A percentile compares a stretch with the other conserved stretches of the same genome.
Evolutionary conservation across 208 protist genomes (phyloP).

Genomic region (Jaenimonas drosophilae): DNA sequence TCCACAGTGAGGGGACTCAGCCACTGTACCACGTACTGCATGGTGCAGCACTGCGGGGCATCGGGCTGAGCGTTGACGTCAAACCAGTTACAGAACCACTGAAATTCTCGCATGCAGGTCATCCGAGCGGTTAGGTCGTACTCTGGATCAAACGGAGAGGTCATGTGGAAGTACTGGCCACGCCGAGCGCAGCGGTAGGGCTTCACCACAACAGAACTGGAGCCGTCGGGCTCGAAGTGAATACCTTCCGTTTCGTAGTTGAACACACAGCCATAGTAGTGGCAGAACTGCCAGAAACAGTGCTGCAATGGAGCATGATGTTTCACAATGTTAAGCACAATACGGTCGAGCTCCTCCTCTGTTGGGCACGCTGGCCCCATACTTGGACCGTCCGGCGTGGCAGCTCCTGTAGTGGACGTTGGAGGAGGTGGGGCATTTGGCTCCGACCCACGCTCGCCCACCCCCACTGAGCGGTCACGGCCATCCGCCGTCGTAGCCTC

Average conservation of each 20-base stretch:
- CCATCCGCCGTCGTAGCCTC: no score
- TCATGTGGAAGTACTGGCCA: constrained; percentile 75
- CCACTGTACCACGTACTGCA: constrained; percentile 59
- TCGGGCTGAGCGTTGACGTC: constrained; percentile 25
- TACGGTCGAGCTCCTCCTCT: no score
- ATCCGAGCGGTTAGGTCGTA: constrained; percentile 80
- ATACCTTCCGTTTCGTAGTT: constrained; percentile 74
- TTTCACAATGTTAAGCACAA: no score
- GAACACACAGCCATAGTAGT: constrained; percentile 76
- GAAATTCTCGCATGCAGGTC: constrained; percentile 68
- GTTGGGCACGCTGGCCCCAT: no score
- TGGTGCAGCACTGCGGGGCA: constrained; percentile 21
- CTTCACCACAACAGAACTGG: constrained; percentile 57
- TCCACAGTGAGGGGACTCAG: constrained; percentile 41
- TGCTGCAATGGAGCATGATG: no score
- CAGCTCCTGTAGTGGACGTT: no score
- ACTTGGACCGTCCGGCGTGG: no score
- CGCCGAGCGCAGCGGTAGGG: constrained; percentile 50
- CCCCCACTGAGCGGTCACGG: no score
- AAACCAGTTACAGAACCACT: constrained; percentile 71
- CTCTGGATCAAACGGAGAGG: constrained; percentile 75
- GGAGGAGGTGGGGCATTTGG: no score
- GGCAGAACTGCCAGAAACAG: constrained; percentile 75
- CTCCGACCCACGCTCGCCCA: no score
- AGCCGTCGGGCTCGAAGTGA: constrained; percentile 40